Percentiles rank a stretch among this genome's conserved stretches.
Evolutionary conservation across 106 monocot genomes (phyloP).

Genomic region (Dendrobium catenatum): DNA sequence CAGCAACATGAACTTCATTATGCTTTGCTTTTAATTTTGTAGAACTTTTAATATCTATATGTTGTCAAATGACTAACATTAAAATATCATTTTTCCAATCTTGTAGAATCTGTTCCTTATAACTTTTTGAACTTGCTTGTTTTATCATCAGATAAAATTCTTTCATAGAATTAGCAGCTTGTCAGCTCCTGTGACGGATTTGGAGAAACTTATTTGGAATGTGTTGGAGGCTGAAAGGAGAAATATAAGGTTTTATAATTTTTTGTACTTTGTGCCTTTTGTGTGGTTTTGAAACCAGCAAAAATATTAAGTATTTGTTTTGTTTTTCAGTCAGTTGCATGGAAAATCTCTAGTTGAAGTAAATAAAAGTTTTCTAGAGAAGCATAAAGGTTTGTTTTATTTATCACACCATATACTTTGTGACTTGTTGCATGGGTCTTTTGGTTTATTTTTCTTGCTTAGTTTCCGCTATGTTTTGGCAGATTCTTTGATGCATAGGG

Average conservation of each 20-base stretch:
- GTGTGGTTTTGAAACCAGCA: background rate
- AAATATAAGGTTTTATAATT: constrained; percentile 52
- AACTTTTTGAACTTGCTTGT: background rate
- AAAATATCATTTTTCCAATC: background rate
- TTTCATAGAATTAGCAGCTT: constrained; percentile 66
- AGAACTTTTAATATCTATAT: background rate
- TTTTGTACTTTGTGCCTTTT: background rate
- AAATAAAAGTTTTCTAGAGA: constrained; percentile 65
- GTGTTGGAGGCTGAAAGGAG: constrained; percentile 75
- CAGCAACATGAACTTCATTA: no score
- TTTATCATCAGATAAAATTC: constrained; percentile 58
- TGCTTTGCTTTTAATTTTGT: no score
- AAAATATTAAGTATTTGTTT: background rate
- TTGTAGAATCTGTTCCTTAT: background rate
- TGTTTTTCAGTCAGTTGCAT: constrained; percentile 41
- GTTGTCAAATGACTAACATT: background rate
- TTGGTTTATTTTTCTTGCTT: constrained; percentile 2
- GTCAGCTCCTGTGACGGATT: constrained; percentile 54
- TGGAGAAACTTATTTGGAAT: constrained; percentile 73
- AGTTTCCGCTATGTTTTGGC: background rate
- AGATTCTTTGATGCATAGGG: constrained; percentile 94
- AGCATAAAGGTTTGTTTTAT: constrained; percentile 53
- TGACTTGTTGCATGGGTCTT: background rate
- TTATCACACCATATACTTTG: background rate
- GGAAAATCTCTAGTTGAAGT: constrained; percentile 75